Evolutionary conservation across 208 protist genomes (phyloP), one percentile per base, ranked within the genome.

Genomic region (Trypanosoma congolense): DNA sequence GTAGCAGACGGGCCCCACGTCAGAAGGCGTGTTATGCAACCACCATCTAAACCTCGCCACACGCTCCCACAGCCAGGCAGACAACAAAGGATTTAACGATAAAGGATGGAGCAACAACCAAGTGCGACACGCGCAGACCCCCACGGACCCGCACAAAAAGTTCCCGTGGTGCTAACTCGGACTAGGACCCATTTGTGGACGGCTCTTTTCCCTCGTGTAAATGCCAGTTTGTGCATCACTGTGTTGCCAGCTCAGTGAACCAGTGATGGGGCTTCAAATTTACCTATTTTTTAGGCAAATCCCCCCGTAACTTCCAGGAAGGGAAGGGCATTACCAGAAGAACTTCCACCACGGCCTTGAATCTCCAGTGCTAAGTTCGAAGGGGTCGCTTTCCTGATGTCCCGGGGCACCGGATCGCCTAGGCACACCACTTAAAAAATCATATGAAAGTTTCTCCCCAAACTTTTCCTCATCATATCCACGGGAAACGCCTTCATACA

Each of bases 401-500:
- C 16, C 42, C 43, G n/a, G 50, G 26, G 28, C 43, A 21, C 18
- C 26, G 18, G 46, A 48, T 9, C 51, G 58, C 25, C 36, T 58
- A 30, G 83, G 72, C 5, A 70, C 81, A 25, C 73, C 61, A 22
- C 42, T 43, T 38, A 88, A 69, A 42, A 73, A 51, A 3, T 72
- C 56, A 6, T 33, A 52, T 1, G 60, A 8, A 33, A 71, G 10
- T 18, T 56, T 64, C 31, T 70, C 40, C 9, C 86, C 86, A 55
- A 90, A 93, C 50, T 84, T 85, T 52, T 93, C 80, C 46, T 83
- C 81, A 44, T 94, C 83, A 66, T 90, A 92, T 10, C 83, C 87
- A 1, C 56, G 19, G 10, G 83, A 92, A 33, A 94, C 57, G 42
- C 55, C 65, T 52, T 90, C 72, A 56, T 89, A 92, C 36, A 91